Evolutionary conservation across 805 yeast genomes (phyloP), one percentile per base, ranked within the genome.

Genomic region (Wickerhamiella spandovensis): DNA sequence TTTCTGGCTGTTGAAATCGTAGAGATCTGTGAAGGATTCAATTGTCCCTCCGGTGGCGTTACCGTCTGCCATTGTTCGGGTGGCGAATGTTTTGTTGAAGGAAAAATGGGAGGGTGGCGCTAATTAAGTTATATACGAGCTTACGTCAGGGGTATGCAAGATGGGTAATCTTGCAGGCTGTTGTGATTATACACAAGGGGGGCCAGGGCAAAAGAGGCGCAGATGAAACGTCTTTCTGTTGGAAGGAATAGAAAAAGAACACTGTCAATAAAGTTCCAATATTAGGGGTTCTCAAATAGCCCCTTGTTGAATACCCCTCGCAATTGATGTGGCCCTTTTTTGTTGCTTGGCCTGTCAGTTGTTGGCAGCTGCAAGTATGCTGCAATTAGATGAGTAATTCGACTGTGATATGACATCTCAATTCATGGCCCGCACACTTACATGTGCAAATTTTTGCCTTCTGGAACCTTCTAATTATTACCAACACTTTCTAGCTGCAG

Each of bases 51-150:
- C 13, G 7, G 21, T 22, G 35, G 37, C 38, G 20, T n/a, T 44
- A 18, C 46, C 46, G 46, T 44, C 46, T 9, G 46, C 46, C 46
- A 44, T 44, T 24, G 35, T 44, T 44, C 28, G 20, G 18, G 21
- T 9, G 43, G 39, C 20, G 18, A 17, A 17, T 35, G 39, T 35
- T 35, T 35, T 15, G 45, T 23, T 23, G 25, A 41, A n/a, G 13
- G 28, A 21, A 23, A 24, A n/a, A 43, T 23, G 45, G 28, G 28
- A 24, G 20, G 45, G 45, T 43, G 45, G 45, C 45, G 45, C 32
- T 17, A 13, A 23, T 9, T 23, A 18, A 15, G 35, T 35, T 35
- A 35, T 35, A 35, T 35, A 35, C 20, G 20, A 17, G 39, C 39
- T 35, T 15, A 35, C 39, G 20, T 35, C 39, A 35, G 39, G 12